phyloP scores from a whole-genome alignment of 2,329 filamentous ascomycete genomes.

The Alternaria atra region DNA sequence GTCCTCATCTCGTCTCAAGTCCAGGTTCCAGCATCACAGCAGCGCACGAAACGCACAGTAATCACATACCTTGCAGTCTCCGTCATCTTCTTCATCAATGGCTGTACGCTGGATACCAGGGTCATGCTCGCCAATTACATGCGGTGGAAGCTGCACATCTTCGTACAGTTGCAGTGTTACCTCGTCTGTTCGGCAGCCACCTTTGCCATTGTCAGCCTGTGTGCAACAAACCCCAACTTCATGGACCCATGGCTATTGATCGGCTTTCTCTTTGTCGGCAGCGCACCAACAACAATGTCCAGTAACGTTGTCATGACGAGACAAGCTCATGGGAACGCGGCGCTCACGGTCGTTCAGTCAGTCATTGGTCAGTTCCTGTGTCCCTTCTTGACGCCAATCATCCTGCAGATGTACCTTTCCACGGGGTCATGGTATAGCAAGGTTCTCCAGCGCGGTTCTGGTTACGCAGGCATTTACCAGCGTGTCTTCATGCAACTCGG shows the following conservation, averaged over 20 bases:
- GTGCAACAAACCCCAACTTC: conserved; percentile 58
- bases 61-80: conserved; percentile 74
- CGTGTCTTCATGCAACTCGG: conserved; percentile 74
- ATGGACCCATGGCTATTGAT: conserved; percentile 72
- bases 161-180: conserved; percentile 74
- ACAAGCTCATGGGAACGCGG: conserved; percentile 69
- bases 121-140: conserved; percentile 69
- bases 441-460: conserved; percentile 62
- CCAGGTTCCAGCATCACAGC: conserved; percentile 65
- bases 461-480: conserved; percentile 69
- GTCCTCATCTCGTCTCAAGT: conserved; percentile 64
- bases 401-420: conserved; percentile 70
- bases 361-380: conserved; percentile 75
- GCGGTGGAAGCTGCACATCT: conserved; percentile 73
- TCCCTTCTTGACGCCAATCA: conserved; percentile 71
- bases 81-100: conserved; percentile 76
- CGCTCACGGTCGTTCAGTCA: conserved; percentile 66
- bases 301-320: conserved; percentile 80
- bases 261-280: conserved; percentile 73
- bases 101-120: conserved; percentile 71
- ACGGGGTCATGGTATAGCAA: conserved; percentile 63
- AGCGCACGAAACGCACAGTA: conserved; percentile 58
- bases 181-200: conserved; percentile 71
- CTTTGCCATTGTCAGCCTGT: conserved; percentile 64
- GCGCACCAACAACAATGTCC: conserved; percentile 75